Evolutionary conservation across 2,329 filamentous ascomycete species (phyloP).

Genomic region (Trichoderma koningii): DNA sequence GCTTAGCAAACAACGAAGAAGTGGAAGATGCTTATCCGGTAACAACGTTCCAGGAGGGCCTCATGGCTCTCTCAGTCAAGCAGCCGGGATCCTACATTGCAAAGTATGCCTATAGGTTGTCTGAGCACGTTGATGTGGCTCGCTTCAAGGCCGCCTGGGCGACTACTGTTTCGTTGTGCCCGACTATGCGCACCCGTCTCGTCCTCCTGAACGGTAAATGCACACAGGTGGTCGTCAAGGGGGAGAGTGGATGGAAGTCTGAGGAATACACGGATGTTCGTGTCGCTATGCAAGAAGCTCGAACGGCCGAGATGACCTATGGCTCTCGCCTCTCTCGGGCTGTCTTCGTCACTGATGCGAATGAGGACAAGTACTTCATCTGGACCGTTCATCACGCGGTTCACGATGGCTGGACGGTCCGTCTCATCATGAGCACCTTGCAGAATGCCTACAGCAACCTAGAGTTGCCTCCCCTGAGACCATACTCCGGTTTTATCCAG

Average conservation of each 20-base stretch:
- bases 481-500: constrained; percentile 13
- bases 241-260: background rate
- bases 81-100: constrained; percentile 27
- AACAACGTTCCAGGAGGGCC: constrained; percentile 29
- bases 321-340: constrained; percentile 14
- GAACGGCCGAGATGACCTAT: constrained; percentile 14
- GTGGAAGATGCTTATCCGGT: constrained; percentile 29
- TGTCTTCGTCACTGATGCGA: background rate
- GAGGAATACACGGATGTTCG: background rate
- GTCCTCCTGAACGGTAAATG: constrained; percentile 14
- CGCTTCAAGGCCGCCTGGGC: constrained; percentile 29
- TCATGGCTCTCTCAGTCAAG: constrained; percentile 28
- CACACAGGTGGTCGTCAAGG: background rate
- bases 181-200: constrained; percentile 29
- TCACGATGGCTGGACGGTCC: constrained; percentile 37
- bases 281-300: background rate
- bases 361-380: constrained; percentile 28
- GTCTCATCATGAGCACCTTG: constrained; percentile 29
- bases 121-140: background rate
- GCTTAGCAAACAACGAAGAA: background rate
- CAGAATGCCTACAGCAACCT: constrained; percentile 20
- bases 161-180: background rate
- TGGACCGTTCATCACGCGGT: constrained; percentile 37
- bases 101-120: constrained; percentile 8
- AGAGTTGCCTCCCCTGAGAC: background rate